Conservation (phyloP, 1,139 yeast genomes). For the Candida tropicalis region DNA sequence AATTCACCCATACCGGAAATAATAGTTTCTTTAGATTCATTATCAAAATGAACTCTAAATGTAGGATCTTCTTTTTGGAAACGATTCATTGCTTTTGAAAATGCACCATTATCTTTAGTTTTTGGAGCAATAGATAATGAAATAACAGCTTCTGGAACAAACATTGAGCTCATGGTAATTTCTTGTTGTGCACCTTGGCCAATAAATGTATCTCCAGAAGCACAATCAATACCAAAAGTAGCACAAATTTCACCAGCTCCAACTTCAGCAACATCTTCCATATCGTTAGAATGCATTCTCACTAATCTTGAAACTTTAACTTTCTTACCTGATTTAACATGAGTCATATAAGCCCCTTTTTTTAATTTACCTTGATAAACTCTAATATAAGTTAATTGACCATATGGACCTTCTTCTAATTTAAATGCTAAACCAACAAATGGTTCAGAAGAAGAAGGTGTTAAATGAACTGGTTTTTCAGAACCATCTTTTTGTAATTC, state of each 20-base stretch:
- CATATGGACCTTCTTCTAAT: constrained; percentile 97
- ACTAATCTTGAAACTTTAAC: constrained; percentile 94
- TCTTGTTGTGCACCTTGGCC: constrained; percentile 67
- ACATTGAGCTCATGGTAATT: constrained; percentile 96
- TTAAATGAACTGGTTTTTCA: constrained; percentile 67
- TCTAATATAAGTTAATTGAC: constrained; percentile 94
- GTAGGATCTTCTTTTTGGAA: constrained; percentile 99
- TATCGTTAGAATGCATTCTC: constrained; percentile 98
- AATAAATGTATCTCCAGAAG: constrained; percentile 98
- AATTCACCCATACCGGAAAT: constrained; percentile 99
- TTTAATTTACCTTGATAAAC: constrained; percentile 94
- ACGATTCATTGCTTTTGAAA: constrained; percentile 94
- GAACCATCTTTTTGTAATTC: constrained; percentile 56
- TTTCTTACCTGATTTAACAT: constrained; percentile 90
- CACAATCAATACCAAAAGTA: constrained; percentile 97
- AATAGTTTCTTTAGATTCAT: constrained; percentile 92
- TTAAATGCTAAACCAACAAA: constrained; percentile 97
- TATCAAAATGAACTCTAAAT: constrained; percentile 86
- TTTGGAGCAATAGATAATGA: constrained; percentile 90
- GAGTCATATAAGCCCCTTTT: constrained; percentile 87
- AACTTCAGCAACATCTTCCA: constrained; percentile 96
- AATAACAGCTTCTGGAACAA: constrained; percentile 97
- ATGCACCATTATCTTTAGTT: constrained; percentile 78
- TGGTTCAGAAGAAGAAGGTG: constrained; percentile 75
- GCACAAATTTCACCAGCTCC: constrained; percentile 99